Evolutionary conservation across 306 rosid genomes (phyloP).

Genomic region (Crotalaria pallida): DNA sequence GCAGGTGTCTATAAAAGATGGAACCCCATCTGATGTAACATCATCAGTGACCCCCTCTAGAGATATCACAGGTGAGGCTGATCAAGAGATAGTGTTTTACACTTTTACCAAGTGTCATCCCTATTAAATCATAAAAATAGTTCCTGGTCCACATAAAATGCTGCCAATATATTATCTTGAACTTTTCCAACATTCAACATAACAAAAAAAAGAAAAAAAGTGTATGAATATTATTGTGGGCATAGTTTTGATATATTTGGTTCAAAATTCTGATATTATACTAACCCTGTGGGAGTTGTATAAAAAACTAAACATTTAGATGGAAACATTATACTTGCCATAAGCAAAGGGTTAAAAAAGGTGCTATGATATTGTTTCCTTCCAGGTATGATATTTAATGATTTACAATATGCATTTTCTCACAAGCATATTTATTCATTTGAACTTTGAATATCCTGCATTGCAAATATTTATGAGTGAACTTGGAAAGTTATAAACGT

Average conservation of each 20-base stretch:
- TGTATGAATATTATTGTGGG: background rate
- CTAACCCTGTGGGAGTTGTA: background rate
- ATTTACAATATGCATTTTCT: background rate
- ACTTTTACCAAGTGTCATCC: slow-evolving; percentile 32
- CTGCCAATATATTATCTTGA: background rate
- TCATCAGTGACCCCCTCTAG: slow-evolving; percentile 23
- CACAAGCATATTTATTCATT: background rate
- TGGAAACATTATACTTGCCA: background rate
- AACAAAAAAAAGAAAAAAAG: background rate
- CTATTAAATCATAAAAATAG: slow-evolving; percentile 19
- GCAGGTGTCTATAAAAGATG: slow-evolving; percentile 48
- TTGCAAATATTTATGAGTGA: background rate
- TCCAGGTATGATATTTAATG: background rate
- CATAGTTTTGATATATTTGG: background rate
- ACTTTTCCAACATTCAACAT: background rate
- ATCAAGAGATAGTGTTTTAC: no score
- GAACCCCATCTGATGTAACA: slow-evolving; percentile 28
- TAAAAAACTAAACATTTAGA: background rate
- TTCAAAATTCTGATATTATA: background rate
- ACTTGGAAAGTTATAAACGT: background rate
- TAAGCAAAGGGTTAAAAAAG: background rate
- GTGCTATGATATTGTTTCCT: background rate
- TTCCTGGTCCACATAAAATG: background rate
- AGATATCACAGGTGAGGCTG: slow-evolving; percentile 53
- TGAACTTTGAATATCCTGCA: background rate